Evolutionary conservation across 148 eudicot genomes (phyloP), one percentile per base, ranked within the genome.

Genomic region (Heliosperma pusillum): DNA sequence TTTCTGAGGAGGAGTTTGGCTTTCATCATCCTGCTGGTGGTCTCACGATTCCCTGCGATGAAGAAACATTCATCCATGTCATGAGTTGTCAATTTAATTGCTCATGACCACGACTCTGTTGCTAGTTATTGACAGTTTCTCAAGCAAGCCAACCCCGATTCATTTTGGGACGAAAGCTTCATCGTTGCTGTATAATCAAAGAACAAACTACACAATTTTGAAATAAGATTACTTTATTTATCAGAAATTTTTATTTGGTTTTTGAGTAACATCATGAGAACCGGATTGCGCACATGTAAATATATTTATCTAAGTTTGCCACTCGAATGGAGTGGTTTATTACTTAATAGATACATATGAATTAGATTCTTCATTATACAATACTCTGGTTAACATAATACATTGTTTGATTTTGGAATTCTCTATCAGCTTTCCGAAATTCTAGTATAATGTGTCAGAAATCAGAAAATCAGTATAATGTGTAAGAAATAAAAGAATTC

Each of bases 1-100:
- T 61, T n/a, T 70, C 82, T 55, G 83, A 83, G 26, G 85, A 86
- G 70, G 80, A 86, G 65, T 82, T 80, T 44, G 84, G 86, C 27
- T 81, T 78, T 20, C 44, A 79, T 30, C 76, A 83, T 63, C 84
- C 82, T 17, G 75, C 74, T 76, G 83, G 79, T 17, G 82, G 80
- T 40, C 82, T 81, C 57, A 81, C 86, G 8, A 75, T 76, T 40
- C 81, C 84, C 57, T 84, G 89, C 56, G 52, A 5, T 9, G 84
- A 83, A 74, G 82, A 78, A 44, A 33, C 69, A 58, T 83, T 86
- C 82, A 52, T 73, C 7, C 19, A 59, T 53, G 20, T 74, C 45
- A 36, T 64, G 27, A 59, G 20, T 17, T 42, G 58, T 44, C 57
- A 61, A 47, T 19, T 72, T 33, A 42, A 13, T 57, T 67, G 55